Base-by-base conservation (phyloP, 441 rosid genomes). In the Corymbia citriodora region DNA sequence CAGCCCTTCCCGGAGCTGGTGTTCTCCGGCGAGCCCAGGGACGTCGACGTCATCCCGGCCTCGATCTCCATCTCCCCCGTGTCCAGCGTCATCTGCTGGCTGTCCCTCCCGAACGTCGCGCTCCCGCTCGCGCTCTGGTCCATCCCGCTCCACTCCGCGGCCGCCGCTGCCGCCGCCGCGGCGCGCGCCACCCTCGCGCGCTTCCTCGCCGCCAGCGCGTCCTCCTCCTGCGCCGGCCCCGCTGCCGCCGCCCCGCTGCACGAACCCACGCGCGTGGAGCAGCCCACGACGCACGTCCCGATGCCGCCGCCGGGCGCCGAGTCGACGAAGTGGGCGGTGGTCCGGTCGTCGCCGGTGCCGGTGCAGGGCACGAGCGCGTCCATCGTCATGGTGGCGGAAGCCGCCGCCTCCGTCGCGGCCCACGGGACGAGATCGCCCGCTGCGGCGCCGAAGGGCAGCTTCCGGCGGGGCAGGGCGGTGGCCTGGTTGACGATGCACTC, bases 401-500 rank as follows among this genome's bases (percentile, higher is more conserved):
- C 65, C 27, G 94, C 55, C 23, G 90, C 91, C 27, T 93, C 31
- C 21, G 90, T 91, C 9, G 89, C 50, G 6, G 74, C 87, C 97
- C 97, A 96, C 5, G 97, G 95, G 50, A 92, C 94, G 45, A 93
- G 87, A 57, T 95, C 95, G 53, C 92, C 88, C 91, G 53, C 29
- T 25, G 48, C 40, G 50, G 31, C 57, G 16, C 81, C 89, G 61
- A 92, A 55, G 68, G 92, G 85, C 55, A 90, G 88, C 92, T 93
- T 92, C 25, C 83, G 88, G 45, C 88, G 89, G 54, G 91, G 96
- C 7, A 53, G 91, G 49, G 63, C 40, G n/a, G 97, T 95, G 82
- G 99, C 99, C 92, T 97, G 99, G 93, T 97, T 94, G 89, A 98
- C 99, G 88, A 98, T 92, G n/a, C 98, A 97, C 93, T 97, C 99